These are phyloP conservation scores for Boletus smithii DNA, from an alignment of 1,284 basidiomycete genomes.

Conservation along the genomic window DNA sequence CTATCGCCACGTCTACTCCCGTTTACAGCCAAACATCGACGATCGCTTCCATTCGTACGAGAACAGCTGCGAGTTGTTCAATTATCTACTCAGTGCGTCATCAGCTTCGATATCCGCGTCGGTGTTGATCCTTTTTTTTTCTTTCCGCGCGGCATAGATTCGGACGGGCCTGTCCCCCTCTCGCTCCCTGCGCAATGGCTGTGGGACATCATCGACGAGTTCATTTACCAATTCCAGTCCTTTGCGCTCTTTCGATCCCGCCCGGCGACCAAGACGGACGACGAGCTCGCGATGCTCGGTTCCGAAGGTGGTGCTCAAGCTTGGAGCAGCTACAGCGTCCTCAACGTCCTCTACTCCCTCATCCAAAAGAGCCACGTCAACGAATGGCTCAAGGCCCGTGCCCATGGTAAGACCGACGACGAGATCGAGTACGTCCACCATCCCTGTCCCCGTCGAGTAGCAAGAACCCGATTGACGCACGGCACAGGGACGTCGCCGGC, in stretches of 20 bases:
- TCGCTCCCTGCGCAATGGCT: constrained; percentile 97
- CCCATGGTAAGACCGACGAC: constrained; percentile 76
- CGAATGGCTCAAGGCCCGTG: constrained; percentile 84
- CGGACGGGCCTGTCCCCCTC: constrained; percentile 90
- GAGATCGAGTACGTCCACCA: constrained; percentile 68
- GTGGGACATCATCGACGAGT: constrained; percentile 99
- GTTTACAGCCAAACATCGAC: constrained; percentile 91
- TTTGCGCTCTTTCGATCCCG: constrained; percentile 92
- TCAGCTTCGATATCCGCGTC: background rate
- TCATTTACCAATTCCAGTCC: constrained; percentile 98
- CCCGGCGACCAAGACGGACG: constrained; percentile 82
- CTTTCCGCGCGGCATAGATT: constrained; percentile 58
- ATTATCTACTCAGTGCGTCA: constrained; percentile 80
- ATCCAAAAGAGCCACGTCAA: constrained; percentile 97
- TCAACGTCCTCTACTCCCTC: constrained; percentile 96
- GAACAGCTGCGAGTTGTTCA: constrained; percentile 97
- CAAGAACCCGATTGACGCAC: constrained; percentile 5
- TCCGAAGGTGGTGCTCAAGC: constrained; percentile 70
- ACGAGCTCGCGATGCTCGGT: constrained; percentile 78
- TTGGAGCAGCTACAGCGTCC: constrained; percentile 96
- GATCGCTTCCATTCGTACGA: constrained; percentile 99
- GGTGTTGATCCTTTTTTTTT: constrained; percentile 5
- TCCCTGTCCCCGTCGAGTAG: background rate
- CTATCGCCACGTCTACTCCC: constrained; percentile 93
- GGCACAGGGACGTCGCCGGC: constrained; percentile 75